phyloP scores from a whole-genome alignment of 1,139 yeast genomes.

The Kazachstania sp. region DNA sequence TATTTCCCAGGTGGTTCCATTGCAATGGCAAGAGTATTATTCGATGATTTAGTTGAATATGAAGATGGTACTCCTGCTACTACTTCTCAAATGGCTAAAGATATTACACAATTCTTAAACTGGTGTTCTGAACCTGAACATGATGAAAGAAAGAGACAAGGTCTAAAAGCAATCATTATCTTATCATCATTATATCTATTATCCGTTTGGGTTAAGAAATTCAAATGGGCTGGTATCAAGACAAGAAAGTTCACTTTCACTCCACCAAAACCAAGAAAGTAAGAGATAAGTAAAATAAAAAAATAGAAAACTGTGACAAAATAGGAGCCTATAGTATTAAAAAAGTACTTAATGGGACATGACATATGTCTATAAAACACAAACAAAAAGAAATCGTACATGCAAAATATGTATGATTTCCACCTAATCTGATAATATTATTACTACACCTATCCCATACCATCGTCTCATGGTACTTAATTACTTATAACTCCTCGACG shows the following conservation, averaged over 20 bases:
- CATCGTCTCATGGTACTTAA: too few relatives aligned
- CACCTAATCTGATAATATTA: too few relatives aligned
- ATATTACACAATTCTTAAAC: constrained; percentile 88
- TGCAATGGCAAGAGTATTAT: constrained; percentile 98
- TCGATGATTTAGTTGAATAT: constrained; percentile 93
- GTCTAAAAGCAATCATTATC: constrained; percentile 84
- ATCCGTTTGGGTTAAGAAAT: constrained; percentile 89
- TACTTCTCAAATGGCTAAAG: constrained; percentile 99
- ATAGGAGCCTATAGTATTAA: neutral
- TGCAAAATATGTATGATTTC: too few relatives aligned
- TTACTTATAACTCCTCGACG: too few relatives aligned
- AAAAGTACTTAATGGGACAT: too few relatives aligned
- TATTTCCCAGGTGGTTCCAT: constrained; percentile 99
- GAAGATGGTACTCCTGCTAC: constrained; percentile 99
- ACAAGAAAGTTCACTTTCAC: constrained; percentile 89
- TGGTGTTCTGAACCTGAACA: constrained; percentile 99
- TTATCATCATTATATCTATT: constrained; percentile 72
- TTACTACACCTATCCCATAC: too few relatives aligned
- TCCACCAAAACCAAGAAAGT: constrained; percentile 52
- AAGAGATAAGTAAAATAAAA: neutral
- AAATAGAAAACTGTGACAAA: neutral
- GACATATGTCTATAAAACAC: too few relatives aligned
- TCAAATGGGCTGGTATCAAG: constrained; percentile 96
- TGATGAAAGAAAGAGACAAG: constrained; percentile 95
- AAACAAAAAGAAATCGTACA: too few relatives aligned